A percentile compares a stretch with the other conserved stretches of the same genome.
These are phyloP conservation scores for Neocucurbitaria cava DNA, from an alignment of 2,329 filamentous ascomycete genomes.

Conservation along the genomic window DNA sequence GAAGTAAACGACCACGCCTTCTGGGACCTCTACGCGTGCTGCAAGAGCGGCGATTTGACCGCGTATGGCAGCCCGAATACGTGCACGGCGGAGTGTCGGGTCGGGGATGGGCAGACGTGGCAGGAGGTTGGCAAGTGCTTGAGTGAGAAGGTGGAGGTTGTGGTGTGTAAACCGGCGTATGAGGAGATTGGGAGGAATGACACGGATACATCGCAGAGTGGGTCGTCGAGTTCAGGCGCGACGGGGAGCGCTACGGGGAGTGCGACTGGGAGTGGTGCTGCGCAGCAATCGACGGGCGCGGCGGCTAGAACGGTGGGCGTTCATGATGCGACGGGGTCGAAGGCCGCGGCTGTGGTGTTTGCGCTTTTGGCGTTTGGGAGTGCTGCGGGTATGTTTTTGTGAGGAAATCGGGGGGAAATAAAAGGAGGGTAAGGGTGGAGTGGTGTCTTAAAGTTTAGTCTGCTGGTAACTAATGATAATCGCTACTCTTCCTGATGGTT, in stretches of 20 bases:
- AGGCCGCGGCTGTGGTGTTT: conserved; percentile 11
- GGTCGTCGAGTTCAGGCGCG: no score
- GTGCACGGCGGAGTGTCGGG: conserved; percentile 18
- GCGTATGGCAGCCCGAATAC: conserved; percentile 9
- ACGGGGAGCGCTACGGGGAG: neutral
- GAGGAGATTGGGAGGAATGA: conserved; percentile 8
- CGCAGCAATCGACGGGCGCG: neutral
- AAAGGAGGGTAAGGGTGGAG: neutral
- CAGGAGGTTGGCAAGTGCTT: conserved; percentile 28
- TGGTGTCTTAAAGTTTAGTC: neutral
- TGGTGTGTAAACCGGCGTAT: conserved; percentile 18
- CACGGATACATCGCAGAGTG: conserved; percentile 2
- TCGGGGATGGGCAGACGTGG: conserved; percentile 11
- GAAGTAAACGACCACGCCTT: conserved; percentile 29
- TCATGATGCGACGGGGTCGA: conserved; percentile 5
- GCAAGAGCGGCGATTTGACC: conserved; percentile 12
- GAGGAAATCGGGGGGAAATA: neutral
- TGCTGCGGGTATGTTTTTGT: conserved; percentile 16
- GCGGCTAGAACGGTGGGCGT: conserved; percentile 5
- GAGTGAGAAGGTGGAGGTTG: conserved; percentile 21
- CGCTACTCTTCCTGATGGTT: neutral
- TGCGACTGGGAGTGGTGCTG: neutral
- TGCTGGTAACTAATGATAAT: neutral
- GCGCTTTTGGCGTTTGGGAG: conserved; percentile 12
- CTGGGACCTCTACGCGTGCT: conserved; percentile 32